These are phyloP conservation scores for Eucalyptus melliodora DNA, from an alignment of 345 rosid species.

Conservation along the genomic window DNA sequence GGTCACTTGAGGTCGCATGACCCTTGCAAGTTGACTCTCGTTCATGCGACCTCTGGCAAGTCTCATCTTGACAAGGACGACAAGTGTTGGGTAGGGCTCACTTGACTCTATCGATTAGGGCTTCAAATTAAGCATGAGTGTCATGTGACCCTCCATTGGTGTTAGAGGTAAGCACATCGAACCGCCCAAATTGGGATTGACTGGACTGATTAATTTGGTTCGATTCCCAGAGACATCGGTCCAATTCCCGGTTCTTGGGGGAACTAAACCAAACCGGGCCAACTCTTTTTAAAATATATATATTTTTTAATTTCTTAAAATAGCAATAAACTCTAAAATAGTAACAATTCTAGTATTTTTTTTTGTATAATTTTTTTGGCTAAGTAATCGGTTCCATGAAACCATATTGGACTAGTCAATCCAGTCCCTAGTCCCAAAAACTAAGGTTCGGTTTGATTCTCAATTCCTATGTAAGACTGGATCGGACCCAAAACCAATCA, in stretches of 20 bases:
- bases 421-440: too few species aligned
- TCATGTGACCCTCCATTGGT: accelerated
- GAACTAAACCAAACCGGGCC: too few species aligned
- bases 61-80: background rate
- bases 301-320: too few species aligned
- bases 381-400: too few species aligned
- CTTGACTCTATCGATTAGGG: accelerated
- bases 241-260: accelerated
- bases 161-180: too few species aligned
- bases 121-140: background rate
- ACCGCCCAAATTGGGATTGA: accelerated
- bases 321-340: too few species aligned
- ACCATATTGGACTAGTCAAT: accelerated
- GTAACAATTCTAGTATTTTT: too few species aligned
- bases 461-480: accelerated
- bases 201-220: too few species aligned
- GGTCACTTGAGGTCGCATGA: accelerated
- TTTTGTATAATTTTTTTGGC: too few species aligned
- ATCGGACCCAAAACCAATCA: accelerated
- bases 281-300: too few species aligned
- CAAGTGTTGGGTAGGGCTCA: accelerated
- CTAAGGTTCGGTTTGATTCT: too few species aligned
- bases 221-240: accelerated
- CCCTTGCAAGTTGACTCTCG: accelerated
- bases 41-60: accelerated